Conservation (phyloP, 1,139 yeast genomes). For the Geotrichum carabidarum region DNA sequence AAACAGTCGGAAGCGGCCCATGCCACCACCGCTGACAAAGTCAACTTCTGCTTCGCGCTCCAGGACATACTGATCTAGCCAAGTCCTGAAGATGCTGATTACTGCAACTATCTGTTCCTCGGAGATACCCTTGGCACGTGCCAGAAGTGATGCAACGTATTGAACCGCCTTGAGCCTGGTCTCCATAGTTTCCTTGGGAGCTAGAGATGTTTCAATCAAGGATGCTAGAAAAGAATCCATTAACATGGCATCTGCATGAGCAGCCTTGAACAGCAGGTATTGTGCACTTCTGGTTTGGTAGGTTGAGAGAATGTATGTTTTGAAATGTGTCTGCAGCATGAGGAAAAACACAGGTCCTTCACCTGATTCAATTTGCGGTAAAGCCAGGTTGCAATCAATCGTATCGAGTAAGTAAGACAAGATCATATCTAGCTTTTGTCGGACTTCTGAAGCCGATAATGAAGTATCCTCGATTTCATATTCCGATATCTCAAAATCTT, state of each 20-base stretch:
- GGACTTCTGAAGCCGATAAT: constrained; percentile 29
- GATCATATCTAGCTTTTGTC: constrained; percentile 60
- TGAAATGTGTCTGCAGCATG: constrained; percentile 68
- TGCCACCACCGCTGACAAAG: constrained; percentile 41
- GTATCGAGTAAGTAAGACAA: constrained; percentile 51
- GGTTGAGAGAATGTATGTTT: constrained; percentile 81
- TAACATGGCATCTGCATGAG: constrained; percentile 76
- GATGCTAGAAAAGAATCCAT: constrained; percentile 80
- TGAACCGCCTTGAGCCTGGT: constrained; percentile 84
- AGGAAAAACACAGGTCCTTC: constrained; percentile 67
- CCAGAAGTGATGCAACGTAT: constrained; percentile 82
- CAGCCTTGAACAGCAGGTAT: constrained; percentile 70
- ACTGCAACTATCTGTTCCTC: constrained; percentile 71
- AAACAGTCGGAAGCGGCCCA: constrained; percentile 66
- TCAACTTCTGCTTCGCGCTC: constrained; percentile 75
- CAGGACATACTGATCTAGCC: constrained; percentile 73
- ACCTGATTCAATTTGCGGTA: constrained; percentile 47
- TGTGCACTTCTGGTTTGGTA: constrained; percentile 89
- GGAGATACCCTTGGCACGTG: constrained; percentile 72
- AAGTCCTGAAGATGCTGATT: constrained; percentile 68
- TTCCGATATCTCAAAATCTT: constrained; percentile 34
- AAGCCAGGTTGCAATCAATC: constrained; percentile 48
- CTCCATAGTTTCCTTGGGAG: constrained; percentile 60
- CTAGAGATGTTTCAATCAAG: constrained; percentile 75
- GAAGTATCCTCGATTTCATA: constrained; percentile 32